phyloP scores from a whole-genome alignment of 2,329 filamentous ascomycete genomes.

The Epichloe bromicola region DNA sequence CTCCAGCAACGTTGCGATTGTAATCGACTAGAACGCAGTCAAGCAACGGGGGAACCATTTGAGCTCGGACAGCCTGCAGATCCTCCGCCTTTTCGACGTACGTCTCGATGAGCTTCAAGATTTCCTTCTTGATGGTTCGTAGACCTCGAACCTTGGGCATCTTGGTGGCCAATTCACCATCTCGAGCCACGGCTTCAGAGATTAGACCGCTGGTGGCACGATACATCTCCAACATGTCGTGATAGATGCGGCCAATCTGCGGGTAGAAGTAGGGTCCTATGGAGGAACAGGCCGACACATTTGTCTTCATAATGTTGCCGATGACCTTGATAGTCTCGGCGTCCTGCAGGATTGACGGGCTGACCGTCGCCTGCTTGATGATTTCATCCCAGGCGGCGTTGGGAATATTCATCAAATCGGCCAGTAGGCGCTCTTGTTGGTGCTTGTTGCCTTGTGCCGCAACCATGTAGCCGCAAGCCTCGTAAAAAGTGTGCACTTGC shows the following conservation, averaged over 20 bases:
- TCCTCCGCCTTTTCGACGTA: constrained; percentile 98
- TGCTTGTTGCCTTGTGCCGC: constrained; percentile 92
- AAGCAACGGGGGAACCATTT: constrained; percentile 89
- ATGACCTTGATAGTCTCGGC: constrained; percentile 95
- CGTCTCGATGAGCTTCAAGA: constrained; percentile 93
- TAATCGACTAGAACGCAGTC: constrained; percentile 93
- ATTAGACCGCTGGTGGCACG: constrained; percentile 93
- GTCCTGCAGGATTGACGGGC: constrained; percentile 80
- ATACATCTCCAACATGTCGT: constrained; percentile 99
- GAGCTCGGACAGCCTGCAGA: constrained; percentile 78
- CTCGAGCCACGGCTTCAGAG: constrained; percentile 75
- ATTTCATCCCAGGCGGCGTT: constrained; percentile 94
- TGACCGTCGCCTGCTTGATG: constrained; percentile 72
- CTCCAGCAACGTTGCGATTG: constrained; percentile 90
- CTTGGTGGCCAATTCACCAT: constrained; percentile 92
- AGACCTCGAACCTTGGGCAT: constrained; percentile 93
- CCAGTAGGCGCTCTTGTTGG: constrained; percentile 80
- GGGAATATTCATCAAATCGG: constrained; percentile 84
- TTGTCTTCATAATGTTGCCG: constrained; percentile 99
- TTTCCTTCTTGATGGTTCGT: constrained; percentile 98
- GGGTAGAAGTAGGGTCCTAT: constrained; percentile 97
- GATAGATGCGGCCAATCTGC: constrained; percentile 92
- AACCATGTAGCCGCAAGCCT: constrained; percentile 98
- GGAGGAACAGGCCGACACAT: constrained; percentile 94
- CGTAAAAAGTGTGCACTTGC: constrained; percentile 97